Percentiles rank a stretch among this genome's conserved stretches.
These are phyloP conservation scores for Phaeotremella skinneri DNA, from an alignment of 768 basidiomycete species.

Conservation along the genomic window DNA sequence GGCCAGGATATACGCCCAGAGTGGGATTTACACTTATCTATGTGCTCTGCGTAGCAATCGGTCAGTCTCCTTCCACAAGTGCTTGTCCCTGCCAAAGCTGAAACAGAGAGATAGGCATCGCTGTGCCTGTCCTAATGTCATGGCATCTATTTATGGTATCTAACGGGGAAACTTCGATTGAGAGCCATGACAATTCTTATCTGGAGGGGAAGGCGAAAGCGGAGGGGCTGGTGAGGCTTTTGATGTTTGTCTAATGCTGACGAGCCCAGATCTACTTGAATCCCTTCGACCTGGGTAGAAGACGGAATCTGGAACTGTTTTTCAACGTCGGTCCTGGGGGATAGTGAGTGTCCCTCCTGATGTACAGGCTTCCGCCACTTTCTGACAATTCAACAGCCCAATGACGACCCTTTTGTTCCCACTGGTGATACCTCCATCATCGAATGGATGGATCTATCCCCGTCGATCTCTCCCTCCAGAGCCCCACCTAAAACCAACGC, in stretches of 20 bases:
- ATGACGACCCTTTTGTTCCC: conserved; percentile 78
- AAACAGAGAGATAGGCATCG: conserved; percentile 24
- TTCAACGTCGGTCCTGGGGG: conserved; percentile 79
- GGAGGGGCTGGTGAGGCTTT: conserved; percentile 63
- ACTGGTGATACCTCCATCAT: conserved; percentile 71
- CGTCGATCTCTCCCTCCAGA: conserved; percentile 27
- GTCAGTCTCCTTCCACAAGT: conserved; percentile 56
- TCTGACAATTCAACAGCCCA: conserved; percentile 57
- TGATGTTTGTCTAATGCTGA: background rate
- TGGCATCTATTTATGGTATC: conserved; percentile 61
- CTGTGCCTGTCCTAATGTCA: conserved; percentile 40
- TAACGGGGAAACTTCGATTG: conserved; percentile 81
- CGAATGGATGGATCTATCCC: conserved; percentile 64
- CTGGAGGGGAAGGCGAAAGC: conserved; percentile 68
- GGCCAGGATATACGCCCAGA: conserved; percentile 64
- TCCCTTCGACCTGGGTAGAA: conserved; percentile 84
- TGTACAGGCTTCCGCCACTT: too few species aligned
- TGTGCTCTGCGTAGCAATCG: conserved; percentile 71
- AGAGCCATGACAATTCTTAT: conserved; percentile 78
- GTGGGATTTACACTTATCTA: conserved; percentile 70
- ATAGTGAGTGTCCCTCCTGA: conserved; percentile 62
- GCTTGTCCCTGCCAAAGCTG: conserved; percentile 6
- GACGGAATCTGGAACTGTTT: conserved; percentile 72
- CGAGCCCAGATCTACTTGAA: conserved; percentile 70
- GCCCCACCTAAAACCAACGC: conserved; percentile 3